phyloP scores from a whole-genome alignment of 306 rosid species.

The Cyamopsis tetragonoloba region DNA sequence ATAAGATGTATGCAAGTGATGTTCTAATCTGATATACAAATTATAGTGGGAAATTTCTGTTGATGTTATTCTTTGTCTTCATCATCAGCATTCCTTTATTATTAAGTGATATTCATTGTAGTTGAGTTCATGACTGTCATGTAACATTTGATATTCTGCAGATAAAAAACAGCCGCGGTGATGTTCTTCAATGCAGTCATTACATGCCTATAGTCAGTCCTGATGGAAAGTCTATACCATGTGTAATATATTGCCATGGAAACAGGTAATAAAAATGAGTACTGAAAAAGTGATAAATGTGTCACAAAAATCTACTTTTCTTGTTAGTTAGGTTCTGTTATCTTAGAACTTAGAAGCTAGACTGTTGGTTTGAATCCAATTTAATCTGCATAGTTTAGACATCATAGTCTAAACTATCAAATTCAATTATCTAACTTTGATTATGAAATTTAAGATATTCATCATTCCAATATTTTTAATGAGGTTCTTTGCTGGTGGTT shows the following conservation, averaged over 20 bases:
- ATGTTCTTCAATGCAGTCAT: constrained; percentile 88
- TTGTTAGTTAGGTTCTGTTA: background rate
- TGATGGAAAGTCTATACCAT: constrained; percentile 87
- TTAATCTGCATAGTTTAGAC: background rate
- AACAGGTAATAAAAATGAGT: constrained; percentile 57
- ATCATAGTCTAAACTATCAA: background rate
- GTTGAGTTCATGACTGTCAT: background rate
- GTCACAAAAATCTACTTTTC: background rate
- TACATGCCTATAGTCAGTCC: constrained; percentile 85
- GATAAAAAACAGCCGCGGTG: constrained; percentile 82
- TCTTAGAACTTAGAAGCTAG: background rate
- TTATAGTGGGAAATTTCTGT: background rate
- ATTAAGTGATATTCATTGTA: background rate
- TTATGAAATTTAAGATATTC: background rate
- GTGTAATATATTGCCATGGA: constrained; percentile 97
- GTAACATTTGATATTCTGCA: constrained; percentile 41
- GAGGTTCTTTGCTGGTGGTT: background rate
- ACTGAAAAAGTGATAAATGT: background rate
- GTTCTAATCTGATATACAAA: background rate
- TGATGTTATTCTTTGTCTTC: background rate
- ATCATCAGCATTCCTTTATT: background rate
- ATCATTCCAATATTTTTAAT: background rate
- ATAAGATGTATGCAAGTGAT: background rate
- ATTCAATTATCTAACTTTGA: background rate
- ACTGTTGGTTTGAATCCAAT: background rate